Evolutionary conservation across 1,139 yeast species (phyloP).

Genomic region (Suhomyces terraborum): DNA sequence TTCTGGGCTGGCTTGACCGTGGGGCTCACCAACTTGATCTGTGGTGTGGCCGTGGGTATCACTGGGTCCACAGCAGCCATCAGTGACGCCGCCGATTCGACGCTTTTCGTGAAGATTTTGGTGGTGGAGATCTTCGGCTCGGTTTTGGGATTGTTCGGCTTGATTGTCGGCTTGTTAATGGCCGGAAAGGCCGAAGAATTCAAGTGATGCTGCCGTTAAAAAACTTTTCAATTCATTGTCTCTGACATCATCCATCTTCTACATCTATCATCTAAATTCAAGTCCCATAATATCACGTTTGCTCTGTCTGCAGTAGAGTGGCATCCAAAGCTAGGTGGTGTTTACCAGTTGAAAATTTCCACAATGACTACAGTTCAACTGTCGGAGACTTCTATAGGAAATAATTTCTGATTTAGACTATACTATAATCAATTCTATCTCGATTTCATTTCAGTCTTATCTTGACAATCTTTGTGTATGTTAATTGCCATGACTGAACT

Average conservation of each 20-base stretch:
- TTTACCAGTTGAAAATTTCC: no score
- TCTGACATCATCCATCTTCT: neutral
- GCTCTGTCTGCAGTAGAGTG: neutral
- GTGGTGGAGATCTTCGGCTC: slow-evolving; percentile 98
- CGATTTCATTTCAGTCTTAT: neutral
- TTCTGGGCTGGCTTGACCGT: slow-evolving; percentile 99
- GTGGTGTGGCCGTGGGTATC: slow-evolving; percentile 97
- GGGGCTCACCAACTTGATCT: slow-evolving; percentile 87
- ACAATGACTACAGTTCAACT: no score
- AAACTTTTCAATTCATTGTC: slow-evolving; percentile 3
- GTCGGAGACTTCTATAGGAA: no score
- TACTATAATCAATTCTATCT: neutral
- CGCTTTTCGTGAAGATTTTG: slow-evolving; percentile 90
- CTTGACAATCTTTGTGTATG: neutral
- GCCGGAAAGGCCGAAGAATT: slow-evolving; percentile 93
- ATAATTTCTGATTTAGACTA: no score
- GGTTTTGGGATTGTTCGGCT: slow-evolving; percentile 89
- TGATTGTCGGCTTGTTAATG: slow-evolving; percentile 95
- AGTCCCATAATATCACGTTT: slow-evolving; percentile 4
- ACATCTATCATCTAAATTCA: no score
- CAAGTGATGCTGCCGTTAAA: slow-evolving; percentile 21
- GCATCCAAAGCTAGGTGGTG: no score
- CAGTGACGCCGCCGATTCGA: slow-evolving; percentile 95
- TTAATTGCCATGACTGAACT: neutral
- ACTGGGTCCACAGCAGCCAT: slow-evolving; percentile 99